A percentile compares a stretch with the other conserved stretches of the same genome.
Evolutionary conservation across 345 rosid species (phyloP).

Genomic region (Syzygium grande): DNA sequence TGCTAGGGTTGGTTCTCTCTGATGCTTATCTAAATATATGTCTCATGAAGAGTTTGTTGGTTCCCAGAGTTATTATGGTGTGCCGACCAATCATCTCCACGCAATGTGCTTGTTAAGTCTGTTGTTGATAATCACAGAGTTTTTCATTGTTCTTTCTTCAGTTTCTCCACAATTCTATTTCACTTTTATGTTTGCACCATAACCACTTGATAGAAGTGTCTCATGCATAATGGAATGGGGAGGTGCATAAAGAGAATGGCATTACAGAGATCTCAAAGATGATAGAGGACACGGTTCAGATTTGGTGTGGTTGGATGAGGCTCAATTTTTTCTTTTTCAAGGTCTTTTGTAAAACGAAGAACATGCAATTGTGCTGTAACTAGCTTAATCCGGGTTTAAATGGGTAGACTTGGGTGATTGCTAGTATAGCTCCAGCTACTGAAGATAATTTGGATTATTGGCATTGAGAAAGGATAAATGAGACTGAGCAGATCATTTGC

Average conservation of each 20-base stretch:
- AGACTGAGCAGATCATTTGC: not conserved
- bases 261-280: not conserved
- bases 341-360: not conserved
- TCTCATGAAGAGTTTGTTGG: not conserved
- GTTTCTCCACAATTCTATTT: not conserved
- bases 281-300: not conserved
- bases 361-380: not conserved
- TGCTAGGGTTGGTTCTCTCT: conserved; percentile 69
- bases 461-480: not conserved
- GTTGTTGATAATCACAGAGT: not conserved
- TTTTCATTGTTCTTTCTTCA: not conserved
- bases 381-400: not conserved
- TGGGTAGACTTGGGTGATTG: not conserved
- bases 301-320: not conserved
- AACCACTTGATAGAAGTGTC: not conserved
- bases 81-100: not conserved
- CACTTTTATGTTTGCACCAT: not conserved
- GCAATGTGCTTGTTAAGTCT: not conserved
- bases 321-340: not conserved
- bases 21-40: not conserved
- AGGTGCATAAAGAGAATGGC: not conserved
- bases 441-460: not conserved
- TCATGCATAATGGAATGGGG: not conserved
- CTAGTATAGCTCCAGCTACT: not conserved
- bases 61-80: not conserved